Conservation (phyloP, 2,329 filamentous ascomycete genomes). For the Fusarium succisae region DNA sequence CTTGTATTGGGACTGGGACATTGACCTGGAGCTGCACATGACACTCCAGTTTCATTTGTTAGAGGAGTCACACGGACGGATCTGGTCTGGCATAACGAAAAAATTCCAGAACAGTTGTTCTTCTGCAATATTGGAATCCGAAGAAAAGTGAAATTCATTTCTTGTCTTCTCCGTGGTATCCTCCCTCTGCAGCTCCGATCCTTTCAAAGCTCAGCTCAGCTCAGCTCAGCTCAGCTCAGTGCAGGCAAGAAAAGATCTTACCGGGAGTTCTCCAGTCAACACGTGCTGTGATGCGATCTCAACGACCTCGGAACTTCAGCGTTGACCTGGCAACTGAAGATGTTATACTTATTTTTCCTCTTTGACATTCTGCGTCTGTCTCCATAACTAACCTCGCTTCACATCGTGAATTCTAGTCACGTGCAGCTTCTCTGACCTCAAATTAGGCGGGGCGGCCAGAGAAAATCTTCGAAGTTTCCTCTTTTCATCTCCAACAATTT, state of each 20-base stretch:
- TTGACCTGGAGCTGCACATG: conserved; percentile 42
- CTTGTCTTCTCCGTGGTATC: conserved; percentile 19
- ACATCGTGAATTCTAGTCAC: conserved; percentile 21
- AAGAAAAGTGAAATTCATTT: conserved; percentile 44
- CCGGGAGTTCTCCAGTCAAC: conserved; percentile 25
- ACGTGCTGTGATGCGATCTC: conserved; percentile 27
- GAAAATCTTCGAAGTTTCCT: conserved; percentile 10
- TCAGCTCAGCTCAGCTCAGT: neutral
- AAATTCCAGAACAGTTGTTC: conserved; percentile 46
- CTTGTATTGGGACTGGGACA: conserved; percentile 46
- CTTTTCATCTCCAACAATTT: conserved; percentile 13
- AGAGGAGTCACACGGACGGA: conserved; percentile 46
- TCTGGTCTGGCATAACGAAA: conserved; percentile 46
- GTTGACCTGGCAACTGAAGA: conserved; percentile 21
- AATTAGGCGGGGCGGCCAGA: conserved; percentile 33
- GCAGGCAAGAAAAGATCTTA: conserved; percentile 4
- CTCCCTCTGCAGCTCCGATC: conserved; percentile 6
- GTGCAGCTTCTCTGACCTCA: conserved; percentile 18
- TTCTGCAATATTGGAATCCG: conserved; percentile 43
- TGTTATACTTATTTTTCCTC: conserved; percentile 2
- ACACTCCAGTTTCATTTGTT: conserved; percentile 46
- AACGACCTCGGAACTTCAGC: neutral
- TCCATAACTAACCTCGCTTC: conserved; percentile 24
- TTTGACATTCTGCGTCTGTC: conserved; percentile 12
- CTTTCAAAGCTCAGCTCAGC: conserved; percentile 5